Evolutionary conservation across 2,329 filamentous ascomycete genomes (phyloP).

Genomic region (Stemphylium lycopersici): DNA sequence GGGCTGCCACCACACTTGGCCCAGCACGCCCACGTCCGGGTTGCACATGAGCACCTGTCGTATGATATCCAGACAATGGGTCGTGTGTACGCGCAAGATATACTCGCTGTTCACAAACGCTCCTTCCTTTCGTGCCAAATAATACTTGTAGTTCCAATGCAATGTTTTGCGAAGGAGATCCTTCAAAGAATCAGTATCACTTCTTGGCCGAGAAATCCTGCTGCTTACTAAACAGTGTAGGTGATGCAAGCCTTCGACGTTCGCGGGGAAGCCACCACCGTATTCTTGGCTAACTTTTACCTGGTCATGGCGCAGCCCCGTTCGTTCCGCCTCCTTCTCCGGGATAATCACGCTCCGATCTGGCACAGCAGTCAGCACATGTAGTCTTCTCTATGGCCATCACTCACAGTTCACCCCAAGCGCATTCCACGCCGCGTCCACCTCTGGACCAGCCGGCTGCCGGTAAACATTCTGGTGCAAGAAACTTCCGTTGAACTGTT

Average conservation of each 20-base stretch:
- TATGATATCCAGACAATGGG: conserved; percentile 66
- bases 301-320: conserved; percentile 61
- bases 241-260: conserved; percentile 63
- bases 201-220: background rate
- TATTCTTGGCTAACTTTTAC: conserved; percentile 62
- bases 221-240: conserved; percentile 61
- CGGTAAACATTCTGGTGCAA: conserved; percentile 62
- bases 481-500: conserved; percentile 64
- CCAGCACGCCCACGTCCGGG: conserved; percentile 64
- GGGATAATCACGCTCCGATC: conserved; percentile 56
- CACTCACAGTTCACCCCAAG: conserved; percentile 60
- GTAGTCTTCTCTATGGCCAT: background rate
- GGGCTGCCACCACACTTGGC: conserved; percentile 64
- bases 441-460: conserved; percentile 56
- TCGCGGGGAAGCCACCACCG: conserved; percentile 65
- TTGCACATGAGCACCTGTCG: conserved; percentile 70
- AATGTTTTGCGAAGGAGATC: conserved; percentile 65
- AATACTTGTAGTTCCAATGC: conserved; percentile 66
- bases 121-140: conserved; percentile 56
- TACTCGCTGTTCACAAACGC: conserved; percentile 63
- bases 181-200: conserved; percentile 40
- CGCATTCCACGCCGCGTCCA: conserved; percentile 63
- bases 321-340: conserved; percentile 54
- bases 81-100: conserved; percentile 62
- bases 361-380: conserved; percentile 10